These are phyloP conservation scores for Saksenaea vasiformis DNA, from an alignment of 371 early-diverging fungal genomes.

Conservation along the genomic window DNA sequence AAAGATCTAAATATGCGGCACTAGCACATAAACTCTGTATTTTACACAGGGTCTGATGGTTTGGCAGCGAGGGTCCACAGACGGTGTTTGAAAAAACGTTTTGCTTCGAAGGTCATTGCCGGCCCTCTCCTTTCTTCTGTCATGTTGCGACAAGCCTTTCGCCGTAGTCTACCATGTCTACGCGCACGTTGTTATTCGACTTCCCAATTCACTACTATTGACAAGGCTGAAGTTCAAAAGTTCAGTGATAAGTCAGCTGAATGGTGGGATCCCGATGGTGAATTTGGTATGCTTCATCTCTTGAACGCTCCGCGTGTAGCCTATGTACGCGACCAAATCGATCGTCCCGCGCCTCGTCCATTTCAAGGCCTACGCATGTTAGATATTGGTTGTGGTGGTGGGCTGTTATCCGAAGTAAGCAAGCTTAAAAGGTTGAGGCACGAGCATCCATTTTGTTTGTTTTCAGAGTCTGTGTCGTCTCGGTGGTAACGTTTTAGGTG, in stretches of 20 bases:
- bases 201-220: constrained; percentile 48
- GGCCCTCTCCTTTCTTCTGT: background rate
- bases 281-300: constrained; percentile 84
- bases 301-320: constrained; percentile 87
- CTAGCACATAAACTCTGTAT: too few species aligned
- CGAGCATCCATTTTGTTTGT: background rate
- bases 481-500: constrained; percentile 81
- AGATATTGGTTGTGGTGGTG: constrained; percentile 98
- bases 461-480: constrained; percentile 72
- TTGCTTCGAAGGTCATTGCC: background rate
- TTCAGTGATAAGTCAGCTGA: constrained; percentile 74
- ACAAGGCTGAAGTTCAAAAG: constrained; percentile 80
- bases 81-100: background rate
- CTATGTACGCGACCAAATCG: constrained; percentile 72
- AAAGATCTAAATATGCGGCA: too few species aligned
- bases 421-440: background rate
- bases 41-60: too few species aligned
- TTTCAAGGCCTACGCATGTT: constrained; percentile 68
- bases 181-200: background rate
- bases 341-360: constrained; percentile 38
- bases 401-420: constrained; percentile 82
- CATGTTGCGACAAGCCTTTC: background rate
- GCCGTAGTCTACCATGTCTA: background rate
- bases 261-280: constrained; percentile 95
- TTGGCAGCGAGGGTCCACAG: too few species aligned